Percentiles rank a stretch among this genome's conserved stretches.
phyloP scores from a whole-genome alignment of 768 basidiomycete genomes.

The Lactarius sanguifluus region DNA sequence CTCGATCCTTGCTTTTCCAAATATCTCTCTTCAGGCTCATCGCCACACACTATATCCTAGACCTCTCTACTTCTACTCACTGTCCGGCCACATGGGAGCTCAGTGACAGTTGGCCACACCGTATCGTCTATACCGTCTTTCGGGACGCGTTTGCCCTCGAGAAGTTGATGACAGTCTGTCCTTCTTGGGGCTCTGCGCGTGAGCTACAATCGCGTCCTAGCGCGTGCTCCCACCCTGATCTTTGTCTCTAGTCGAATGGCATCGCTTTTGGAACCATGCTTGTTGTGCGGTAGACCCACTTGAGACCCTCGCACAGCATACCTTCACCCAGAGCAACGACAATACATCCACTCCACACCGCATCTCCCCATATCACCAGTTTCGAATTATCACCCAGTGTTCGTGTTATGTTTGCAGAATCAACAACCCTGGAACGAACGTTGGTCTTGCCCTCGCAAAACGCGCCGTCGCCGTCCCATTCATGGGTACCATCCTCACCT shows the following conservation, averaged over 20 bases:
- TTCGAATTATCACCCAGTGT: slow-evolving; percentile 52
- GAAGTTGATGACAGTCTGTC: slow-evolving; percentile 29
- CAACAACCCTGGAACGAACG: slow-evolving; percentile 52
- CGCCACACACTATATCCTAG: slow-evolving; percentile 57
- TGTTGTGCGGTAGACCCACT: slow-evolving; percentile 60
- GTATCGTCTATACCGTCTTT: slow-evolving; percentile 60
- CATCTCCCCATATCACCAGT: slow-evolving; percentile 56
- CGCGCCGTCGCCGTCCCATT: slow-evolving; percentile 43
- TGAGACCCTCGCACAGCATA: slow-evolving; percentile 52
- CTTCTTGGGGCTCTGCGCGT: slow-evolving; percentile 28
- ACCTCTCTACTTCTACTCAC: slow-evolving; percentile 45
- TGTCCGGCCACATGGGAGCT: slow-evolving; percentile 50
- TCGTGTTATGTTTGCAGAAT: slow-evolving; percentile 70
- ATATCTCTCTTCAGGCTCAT: slow-evolving; percentile 45
- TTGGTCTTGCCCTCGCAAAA: slow-evolving; percentile 55
- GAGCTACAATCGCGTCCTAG: slow-evolving; percentile 22
- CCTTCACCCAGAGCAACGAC: slow-evolving; percentile 41
- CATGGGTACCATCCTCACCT: slow-evolving; percentile 51
- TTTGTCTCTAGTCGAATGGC: slow-evolving; percentile 55
- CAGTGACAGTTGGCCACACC: slow-evolving; percentile 57
- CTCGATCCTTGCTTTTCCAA: slow-evolving; percentile 1
- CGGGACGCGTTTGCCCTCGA: slow-evolving; percentile 39
- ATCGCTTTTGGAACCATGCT: slow-evolving; percentile 71
- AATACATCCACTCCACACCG: slow-evolving; percentile 32
- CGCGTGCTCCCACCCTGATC: slow-evolving; percentile 29